These are phyloP conservation scores for Citrus unshiu DNA, from an alignment of 345 rosid species.

Conservation along the genomic window DNA sequence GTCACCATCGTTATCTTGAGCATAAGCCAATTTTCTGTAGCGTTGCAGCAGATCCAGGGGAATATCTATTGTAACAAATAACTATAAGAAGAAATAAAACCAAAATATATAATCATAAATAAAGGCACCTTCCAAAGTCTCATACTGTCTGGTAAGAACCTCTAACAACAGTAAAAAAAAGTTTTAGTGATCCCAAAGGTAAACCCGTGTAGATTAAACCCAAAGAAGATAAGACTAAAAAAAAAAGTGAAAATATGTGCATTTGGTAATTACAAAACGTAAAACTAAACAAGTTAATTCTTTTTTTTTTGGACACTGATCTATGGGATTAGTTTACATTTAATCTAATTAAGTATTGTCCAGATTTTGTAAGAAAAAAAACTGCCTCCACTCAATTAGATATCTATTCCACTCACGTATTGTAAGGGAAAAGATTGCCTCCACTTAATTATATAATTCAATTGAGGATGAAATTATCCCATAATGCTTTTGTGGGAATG, in stretches of 20 bases:
- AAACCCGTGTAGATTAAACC: not conserved
- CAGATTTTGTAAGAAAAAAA: too few relatives aligned
- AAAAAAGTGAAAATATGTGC: not conserved
- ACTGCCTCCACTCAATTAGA: rapidly evolving
- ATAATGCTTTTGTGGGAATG: too few relatives aligned
- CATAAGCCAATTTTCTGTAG: conserved; percentile 40
- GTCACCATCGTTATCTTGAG: conserved; percentile 53
- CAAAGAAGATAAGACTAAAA: not conserved
- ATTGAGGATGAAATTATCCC: rapidly evolving
- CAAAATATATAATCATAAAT: not conserved
- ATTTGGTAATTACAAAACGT: too few relatives aligned
- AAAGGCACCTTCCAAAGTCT: too few relatives aligned
- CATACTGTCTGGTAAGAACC: too few relatives aligned
- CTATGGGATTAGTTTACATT: too few relatives aligned
- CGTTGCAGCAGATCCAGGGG: conserved; percentile 58
- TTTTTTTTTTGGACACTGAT: too few relatives aligned
- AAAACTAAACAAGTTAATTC: too few relatives aligned
- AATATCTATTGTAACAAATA: conserved; percentile 30
- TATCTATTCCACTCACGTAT: rapidly evolving
- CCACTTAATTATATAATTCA: too few relatives aligned
- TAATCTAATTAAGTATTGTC: too few relatives aligned
- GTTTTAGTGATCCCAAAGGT: too few relatives aligned
- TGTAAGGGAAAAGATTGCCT: rapidly evolving
- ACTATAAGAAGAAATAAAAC: not conserved
- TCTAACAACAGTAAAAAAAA: too few relatives aligned